Evolutionary conservation across 345 rosid genomes (phyloP).

Genomic region (Linum tenue): DNA sequence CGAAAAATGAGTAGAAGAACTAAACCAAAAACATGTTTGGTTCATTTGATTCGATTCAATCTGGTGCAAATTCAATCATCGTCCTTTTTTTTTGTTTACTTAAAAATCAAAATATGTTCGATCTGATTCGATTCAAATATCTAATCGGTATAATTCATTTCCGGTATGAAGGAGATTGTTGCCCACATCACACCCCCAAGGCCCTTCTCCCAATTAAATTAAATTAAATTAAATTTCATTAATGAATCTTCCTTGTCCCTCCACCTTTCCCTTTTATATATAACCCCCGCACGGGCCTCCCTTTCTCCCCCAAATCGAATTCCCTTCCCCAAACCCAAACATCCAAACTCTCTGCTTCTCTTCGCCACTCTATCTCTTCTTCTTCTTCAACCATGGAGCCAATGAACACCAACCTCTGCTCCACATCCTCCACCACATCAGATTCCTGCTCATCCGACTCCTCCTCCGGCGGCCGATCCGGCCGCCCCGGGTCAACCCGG

Average conservation of each 20-base stretch:
- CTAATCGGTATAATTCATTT: too few relatives aligned
- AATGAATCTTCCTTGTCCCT: background rate
- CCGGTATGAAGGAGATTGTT: too few relatives aligned
- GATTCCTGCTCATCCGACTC: slow-evolving; percentile 47
- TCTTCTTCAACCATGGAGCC: slow-evolving; percentile 23
- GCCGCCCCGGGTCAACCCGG: slow-evolving; percentile 1
- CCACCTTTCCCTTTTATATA: background rate
- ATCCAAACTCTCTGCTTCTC: background rate
- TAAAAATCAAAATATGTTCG: too few relatives aligned
- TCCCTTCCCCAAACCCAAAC: background rate
- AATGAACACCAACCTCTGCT: slow-evolving; percentile 24
- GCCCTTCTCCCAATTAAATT: too few relatives aligned
- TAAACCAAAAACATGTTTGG: too few relatives aligned
- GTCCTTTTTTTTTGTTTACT: too few relatives aligned
- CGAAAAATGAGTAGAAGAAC: too few relatives aligned
- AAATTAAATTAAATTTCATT: too few relatives aligned
- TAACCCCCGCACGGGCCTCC: background rate
- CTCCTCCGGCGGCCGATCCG: slow-evolving; percentile 14
- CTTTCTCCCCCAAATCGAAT: background rate
- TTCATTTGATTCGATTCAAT: too few relatives aligned
- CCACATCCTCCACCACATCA: slow-evolving; percentile 38
- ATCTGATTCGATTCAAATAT: too few relatives aligned
- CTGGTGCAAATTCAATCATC: too few relatives aligned
- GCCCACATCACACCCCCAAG: too few relatives aligned
- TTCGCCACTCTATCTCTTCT: background rate